phyloP scores from a whole-genome alignment of 345 rosid species.

The Salix exigua region DNA sequence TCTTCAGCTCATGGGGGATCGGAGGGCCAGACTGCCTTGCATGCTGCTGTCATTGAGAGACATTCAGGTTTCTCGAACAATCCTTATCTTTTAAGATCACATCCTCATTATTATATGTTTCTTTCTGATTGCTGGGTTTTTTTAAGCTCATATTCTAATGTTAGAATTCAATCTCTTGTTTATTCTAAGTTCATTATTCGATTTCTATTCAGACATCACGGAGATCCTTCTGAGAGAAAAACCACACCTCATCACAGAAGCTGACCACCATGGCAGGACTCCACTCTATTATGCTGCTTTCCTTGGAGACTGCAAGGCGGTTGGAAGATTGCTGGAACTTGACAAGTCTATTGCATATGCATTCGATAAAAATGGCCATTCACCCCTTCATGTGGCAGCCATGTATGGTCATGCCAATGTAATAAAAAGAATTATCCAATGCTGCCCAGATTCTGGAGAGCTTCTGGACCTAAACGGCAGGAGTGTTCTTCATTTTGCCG shows the following conservation, averaged over 20 bases:
- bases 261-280: no score
- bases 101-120: no score
- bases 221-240: not conserved
- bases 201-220: not conserved
- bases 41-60: not conserved
- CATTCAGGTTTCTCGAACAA: no score
- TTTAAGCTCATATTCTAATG: no score
- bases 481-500: not conserved
- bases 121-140: not conserved
- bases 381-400: not conserved
- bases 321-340: not conserved
- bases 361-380: not conserved
- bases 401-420: not conserved
- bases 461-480: not conserved
- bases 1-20: not conserved
- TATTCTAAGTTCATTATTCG: not conserved
- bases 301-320: not conserved
- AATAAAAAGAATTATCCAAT: not conserved
- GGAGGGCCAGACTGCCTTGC: not conserved
- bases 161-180: not conserved
- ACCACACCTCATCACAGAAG: no score
- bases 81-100: no score
- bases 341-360: not conserved
- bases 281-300: not conserved
- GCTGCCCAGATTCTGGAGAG: not conserved